phyloP scores from a whole-genome alignment of 768 basidiomycete genomes.

The Coprinopsis cinerea region DNA sequence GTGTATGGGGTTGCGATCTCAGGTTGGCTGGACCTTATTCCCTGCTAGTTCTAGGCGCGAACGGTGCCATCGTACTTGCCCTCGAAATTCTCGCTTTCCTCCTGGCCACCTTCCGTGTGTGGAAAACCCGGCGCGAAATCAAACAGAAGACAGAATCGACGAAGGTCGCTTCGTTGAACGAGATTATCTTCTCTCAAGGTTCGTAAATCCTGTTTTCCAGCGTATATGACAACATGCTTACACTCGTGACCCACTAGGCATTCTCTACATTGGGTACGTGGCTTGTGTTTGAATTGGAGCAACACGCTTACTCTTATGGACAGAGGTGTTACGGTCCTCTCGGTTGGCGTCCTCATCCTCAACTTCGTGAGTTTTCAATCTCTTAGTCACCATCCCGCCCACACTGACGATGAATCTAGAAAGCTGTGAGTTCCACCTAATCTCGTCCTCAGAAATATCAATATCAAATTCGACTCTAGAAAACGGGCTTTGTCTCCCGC shows the following conservation, averaged over 20 bases:
- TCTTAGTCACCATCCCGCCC: neutral
- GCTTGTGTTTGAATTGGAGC: neutral
- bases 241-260: neutral
- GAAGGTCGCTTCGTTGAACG: neutral
- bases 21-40: neutral
- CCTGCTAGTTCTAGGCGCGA: neutral
- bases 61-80: constrained; percentile 1
- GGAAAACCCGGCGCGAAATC: neutral
- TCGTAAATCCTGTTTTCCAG: neutral
- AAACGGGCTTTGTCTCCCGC: constrained; percentile 1
- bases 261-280: neutral
- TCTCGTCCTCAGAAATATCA: neutral
- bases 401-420: neutral
- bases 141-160: neutral
- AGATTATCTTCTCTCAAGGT: constrained; percentile 1
- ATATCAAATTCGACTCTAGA: neutral
- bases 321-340: neutral
- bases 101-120: neutral
- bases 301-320: neutral
- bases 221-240: neutral
- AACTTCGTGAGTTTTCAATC: neutral
- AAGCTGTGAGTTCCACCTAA: neutral
- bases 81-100: constrained; percentile 4
- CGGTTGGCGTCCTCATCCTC: neutral
- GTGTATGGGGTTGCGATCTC: too few species aligned